Evolutionary conservation across 176 grass and related monocot genomes (phyloP), one percentile per base, ranked within the genome.

Genomic region (Aegilops speltoides): DNA sequence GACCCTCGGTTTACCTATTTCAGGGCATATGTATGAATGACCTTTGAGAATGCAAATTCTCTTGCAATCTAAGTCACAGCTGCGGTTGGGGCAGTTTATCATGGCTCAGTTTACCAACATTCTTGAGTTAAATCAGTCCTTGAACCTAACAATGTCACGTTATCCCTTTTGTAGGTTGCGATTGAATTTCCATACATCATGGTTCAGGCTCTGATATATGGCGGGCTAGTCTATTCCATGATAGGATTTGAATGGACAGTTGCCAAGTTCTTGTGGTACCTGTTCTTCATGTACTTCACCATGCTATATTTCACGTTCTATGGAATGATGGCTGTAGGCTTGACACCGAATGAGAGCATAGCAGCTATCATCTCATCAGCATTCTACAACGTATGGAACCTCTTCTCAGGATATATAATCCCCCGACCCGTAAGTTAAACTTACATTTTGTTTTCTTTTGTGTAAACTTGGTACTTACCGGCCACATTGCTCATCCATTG

Each of bases 261-360:
- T 65, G 87, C 79, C 40, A 97, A 95, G 85, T 97, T 97, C 91
- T 89, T 98, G 46, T 95, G 93, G 91, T 95, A 93, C 73, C 8
- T 95, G 17, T 98, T 95, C 89, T 98, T 98, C 89, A 98, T 95
- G 93, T 98, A 93, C 91, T 94, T 95, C 91, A 93, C 93, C 5
- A 73, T 97, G 60, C 79, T 93, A 10, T 97, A 97, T 82, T 95
- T 93, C 87, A 98, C 93, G 29, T 93, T 92, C 77, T 98, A 98
- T 7, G 96, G 93, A 8, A 98, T 98, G 96, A 95, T 94, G 96
- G 91, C 93, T 0, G 96, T 95, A 3, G 89, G 89, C 41, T 88
- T 95, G 82, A 97, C 89, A 2, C 93, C 95, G 20, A 93, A 95
- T 48, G 87, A 93, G 54, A 88, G 91, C 85, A 83, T 97, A 68